phyloP scores from a whole-genome alignment of 2,329 filamentous ascomycete genomes.

The Penicillium hordei region DNA sequence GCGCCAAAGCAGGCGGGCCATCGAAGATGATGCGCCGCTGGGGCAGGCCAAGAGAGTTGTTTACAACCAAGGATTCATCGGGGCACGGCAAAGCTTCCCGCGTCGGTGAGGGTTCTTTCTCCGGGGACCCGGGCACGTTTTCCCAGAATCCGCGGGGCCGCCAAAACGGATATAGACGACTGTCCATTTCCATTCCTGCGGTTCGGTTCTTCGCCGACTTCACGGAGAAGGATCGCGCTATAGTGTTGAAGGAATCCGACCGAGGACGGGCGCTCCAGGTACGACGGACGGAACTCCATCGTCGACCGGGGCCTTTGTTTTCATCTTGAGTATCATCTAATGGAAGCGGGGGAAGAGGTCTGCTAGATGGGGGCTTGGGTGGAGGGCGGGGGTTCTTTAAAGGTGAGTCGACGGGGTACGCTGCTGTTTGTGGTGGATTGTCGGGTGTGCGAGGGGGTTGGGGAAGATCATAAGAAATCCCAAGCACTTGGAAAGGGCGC shows the following conservation, averaged over 20 bases:
- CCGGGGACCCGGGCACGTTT: constrained; percentile 46
- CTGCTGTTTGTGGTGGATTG: constrained; percentile 13
- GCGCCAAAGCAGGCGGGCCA: constrained; percentile 40
- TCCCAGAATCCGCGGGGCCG: constrained; percentile 64
- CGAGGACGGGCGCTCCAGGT: constrained; percentile 38
- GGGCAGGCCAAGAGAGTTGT: constrained; percentile 58
- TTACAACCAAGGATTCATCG: constrained; percentile 47
- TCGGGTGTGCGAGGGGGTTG: constrained; percentile 31
- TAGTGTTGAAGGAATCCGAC: constrained; percentile 42
- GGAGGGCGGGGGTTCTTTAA: constrained; percentile 59
- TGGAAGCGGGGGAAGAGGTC: constrained; percentile 57
- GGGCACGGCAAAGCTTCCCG: constrained; percentile 22
- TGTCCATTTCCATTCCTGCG: constrained; percentile 47
- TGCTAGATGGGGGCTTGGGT: constrained; percentile 57
- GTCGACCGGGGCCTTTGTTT: constrained; percentile 26
- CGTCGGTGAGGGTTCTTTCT: constrained; percentile 41
- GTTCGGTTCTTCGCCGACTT: constrained; percentile 45
- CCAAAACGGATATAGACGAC: constrained; percentile 61
- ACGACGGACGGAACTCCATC: constrained; percentile 41
- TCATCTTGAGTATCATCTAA: constrained; percentile 32
- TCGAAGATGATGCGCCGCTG: constrained; percentile 47
- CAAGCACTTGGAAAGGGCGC: constrained; percentile 29
- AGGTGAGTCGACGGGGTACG: constrained; percentile 52
- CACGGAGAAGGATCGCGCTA: constrained; percentile 42
- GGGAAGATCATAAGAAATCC: constrained; percentile 11